Evolutionary conservation across 2,329 filamentous ascomycete species (phyloP), one percentile per base, ranked within the genome.

Genomic region (Delphinella strobiligena): DNA sequence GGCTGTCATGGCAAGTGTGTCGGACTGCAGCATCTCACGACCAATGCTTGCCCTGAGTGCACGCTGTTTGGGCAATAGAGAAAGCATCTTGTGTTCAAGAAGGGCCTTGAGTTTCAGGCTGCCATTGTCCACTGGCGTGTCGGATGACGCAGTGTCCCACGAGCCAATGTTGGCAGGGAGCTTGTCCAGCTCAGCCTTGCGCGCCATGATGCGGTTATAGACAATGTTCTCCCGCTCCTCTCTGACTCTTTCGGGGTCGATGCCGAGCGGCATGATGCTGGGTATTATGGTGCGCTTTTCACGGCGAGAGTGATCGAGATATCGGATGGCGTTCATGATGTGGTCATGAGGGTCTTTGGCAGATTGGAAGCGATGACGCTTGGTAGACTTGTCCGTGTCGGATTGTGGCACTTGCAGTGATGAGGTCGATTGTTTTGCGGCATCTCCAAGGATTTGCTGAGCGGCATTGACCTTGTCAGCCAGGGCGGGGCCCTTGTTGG

Each of bases 1-100:
- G 1, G 88, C 89, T 1, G 89, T 95, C 84, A 95, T 95, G 33
- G 88, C 89, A 19, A 96, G 75, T 52, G 94, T 96, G 55, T 96
- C 88, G 44, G 89, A 93, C 54, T 93, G 81, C 58, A 94, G 80
- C 81, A 98, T 93, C 56, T 93, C 84, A 38, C 83, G 79, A 40
- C 86, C 83, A 47, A 98, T 81, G 58, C 82, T 82, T 51, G 91
- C 84, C 42, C 93, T 81, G 51, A 98, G 68, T 8, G 80, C 75
- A 36, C 83, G 79, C 59, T 98, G 91, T 61, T 93, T 93, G 1
- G 83, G 79, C 38, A 94, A 79, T n/a, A 95, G 65, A 36, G 78
- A 79, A 27, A 96, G 71, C 56, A 84, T 83, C 69, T 95, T 96
- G 68, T 93, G 86, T 65, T 98, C 91, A 43, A 98, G 95, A 49